Base-by-base conservation (phyloP, 2,329 filamentous ascomycete genomes). In the Fonsecaea pedrosoi region DNA sequence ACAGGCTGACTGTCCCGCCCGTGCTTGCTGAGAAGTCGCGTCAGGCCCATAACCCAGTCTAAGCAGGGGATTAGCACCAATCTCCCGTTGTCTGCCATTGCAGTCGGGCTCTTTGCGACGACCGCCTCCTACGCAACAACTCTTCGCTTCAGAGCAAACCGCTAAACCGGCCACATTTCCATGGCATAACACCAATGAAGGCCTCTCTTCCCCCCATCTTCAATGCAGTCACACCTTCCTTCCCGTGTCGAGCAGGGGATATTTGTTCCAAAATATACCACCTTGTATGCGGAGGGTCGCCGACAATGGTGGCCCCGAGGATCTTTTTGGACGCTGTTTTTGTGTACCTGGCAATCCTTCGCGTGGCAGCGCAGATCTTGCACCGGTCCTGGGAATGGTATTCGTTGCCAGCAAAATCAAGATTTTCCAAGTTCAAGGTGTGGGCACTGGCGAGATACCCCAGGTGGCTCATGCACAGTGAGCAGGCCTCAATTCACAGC, bases 291-390 rank as follows among this genome's bases (percentile, higher is more conserved):
- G 30, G 30, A 55, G 30, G 53, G 53, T 37, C 10, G 53, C 34
- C 30, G 25, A 34, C 30, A 2, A 55, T 18, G 10, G 53, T 1
- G 34, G 25, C 30, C 34, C 3, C 12, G 30, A 55, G 53, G 53
- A 37, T 34, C 53, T 55, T 34, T 21, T 54, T 4, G 45, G 58
- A 54, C 48, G 18, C 40, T 35, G 32, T 54, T 9, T 15, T 38
- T 55, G 60, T 62, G 35, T 50, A 25, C 60, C 60, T 62, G 60
- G 50, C 50, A 62, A 62, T 62, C 50, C 34, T 56, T 56, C 53
- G 50, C 60, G 60, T 62, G 60, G 60, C 50, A 30, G 50, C 30
- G 60, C 38, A 62, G 60, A 62, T 62, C 60, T 45, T 25, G 53
- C 37, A 48, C 50, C 25, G 18, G 34, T 56, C 32, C 54, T 15